Percentiles rank a stretch among this genome's conserved stretches.
phyloP scores from a whole-genome alignment of 2,329 filamentous ascomycete genomes.

The Fusarium tricinctum region DNA sequence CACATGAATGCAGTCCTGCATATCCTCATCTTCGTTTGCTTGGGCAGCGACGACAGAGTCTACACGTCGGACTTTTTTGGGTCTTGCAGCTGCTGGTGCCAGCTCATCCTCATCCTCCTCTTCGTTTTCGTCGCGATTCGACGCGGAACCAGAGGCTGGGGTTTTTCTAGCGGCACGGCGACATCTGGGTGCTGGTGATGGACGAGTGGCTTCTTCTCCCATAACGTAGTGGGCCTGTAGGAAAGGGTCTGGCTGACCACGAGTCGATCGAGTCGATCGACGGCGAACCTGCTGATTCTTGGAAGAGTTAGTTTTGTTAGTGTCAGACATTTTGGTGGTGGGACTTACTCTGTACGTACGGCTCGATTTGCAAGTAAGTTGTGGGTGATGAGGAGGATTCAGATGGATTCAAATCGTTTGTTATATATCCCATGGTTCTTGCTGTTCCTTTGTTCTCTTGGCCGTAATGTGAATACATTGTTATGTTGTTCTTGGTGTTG shows the following conservation, averaged over 20 bases:
- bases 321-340: constrained; percentile 7
- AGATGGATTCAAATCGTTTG: background rate
- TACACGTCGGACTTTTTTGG: background rate
- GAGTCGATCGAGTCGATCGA: constrained; percentile 12
- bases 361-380: background rate
- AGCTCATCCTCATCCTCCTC: background rate
- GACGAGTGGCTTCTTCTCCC: constrained; percentile 6
- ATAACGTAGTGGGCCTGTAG: constrained; percentile 1
- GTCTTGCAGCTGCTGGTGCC: background rate
- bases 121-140: background rate
- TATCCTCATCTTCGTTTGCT: background rate
- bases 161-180: background rate
- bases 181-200: background rate
- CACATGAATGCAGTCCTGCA: background rate
- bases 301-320: background rate
- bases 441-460: background rate
- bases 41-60: background rate
- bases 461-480: background rate
- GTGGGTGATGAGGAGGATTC: background rate
- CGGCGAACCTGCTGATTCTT: constrained; percentile 2
- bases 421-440: constrained; percentile 3
- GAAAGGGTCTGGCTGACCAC: constrained; percentile 1
- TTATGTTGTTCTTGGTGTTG: constrained; percentile 1
- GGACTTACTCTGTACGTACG: background rate
- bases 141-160: background rate